phyloP scores from a whole-genome alignment of 257 asterid genomes.

The Dorcoceras hygrometricum region DNA sequence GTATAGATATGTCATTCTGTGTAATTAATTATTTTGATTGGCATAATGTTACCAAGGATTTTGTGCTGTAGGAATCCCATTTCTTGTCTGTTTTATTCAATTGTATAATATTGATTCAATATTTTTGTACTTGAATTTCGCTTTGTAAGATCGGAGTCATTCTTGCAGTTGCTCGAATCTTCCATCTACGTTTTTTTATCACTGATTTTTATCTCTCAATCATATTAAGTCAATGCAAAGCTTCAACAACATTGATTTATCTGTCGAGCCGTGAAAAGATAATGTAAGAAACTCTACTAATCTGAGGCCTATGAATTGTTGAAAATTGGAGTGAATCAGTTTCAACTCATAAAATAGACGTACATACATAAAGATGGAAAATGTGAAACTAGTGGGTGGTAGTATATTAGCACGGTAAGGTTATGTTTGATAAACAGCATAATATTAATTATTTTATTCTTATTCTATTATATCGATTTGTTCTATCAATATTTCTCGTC shows the following conservation, averaged over 20 bases:
- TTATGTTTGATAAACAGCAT: too few relatives aligned
- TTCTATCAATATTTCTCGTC: too few relatives aligned
- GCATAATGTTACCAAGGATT: neutral
- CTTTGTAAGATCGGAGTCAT: neutral
- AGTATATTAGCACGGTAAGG: too few relatives aligned
- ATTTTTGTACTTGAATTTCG: neutral
- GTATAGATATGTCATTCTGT: conserved; percentile 16
- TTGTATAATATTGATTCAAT: too few relatives aligned
- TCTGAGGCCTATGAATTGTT: neutral
- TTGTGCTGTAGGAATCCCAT: neutral
- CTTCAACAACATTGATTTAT: neutral
- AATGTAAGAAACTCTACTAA: neutral
- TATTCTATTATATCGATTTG: too few relatives aligned
- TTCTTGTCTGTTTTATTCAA: neutral
- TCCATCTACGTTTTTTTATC: neutral
- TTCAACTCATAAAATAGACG: neutral
- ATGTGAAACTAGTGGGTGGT: neutral
- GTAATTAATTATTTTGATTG: conserved; percentile 7
- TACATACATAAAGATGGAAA: too few relatives aligned
- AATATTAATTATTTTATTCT: too few relatives aligned
- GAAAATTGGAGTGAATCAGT: neutral
- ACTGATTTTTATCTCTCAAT: too few relatives aligned
- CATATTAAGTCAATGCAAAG: neutral
- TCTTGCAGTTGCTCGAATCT: neutral
- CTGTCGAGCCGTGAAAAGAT: neutral